phyloP scores from a whole-genome alignment of 2,329 filamentous ascomycete genomes.

The Neopestalotiopsis sp. region DNA sequence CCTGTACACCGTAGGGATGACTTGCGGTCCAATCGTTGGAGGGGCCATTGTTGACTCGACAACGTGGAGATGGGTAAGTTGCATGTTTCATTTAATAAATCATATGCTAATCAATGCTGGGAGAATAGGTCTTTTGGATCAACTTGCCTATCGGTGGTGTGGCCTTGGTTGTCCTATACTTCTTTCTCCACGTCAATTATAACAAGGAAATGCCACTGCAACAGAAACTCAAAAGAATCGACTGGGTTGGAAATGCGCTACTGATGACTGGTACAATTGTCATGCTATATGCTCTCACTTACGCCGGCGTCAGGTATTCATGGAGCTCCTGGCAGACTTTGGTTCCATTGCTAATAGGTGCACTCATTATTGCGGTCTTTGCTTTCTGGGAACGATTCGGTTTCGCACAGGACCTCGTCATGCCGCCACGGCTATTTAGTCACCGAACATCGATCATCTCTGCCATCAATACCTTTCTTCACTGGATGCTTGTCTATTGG shows the following conservation, averaged over 20 bases:
- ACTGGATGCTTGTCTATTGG: slow-evolving; percentile 42
- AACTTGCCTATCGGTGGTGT: slow-evolving; percentile 38
- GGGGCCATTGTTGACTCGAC: slow-evolving; percentile 23
- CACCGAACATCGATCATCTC: slow-evolving; percentile 45
- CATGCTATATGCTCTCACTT: slow-evolving; percentile 39
- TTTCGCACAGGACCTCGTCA: slow-evolving; percentile 32
- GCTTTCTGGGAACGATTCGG: background rate
- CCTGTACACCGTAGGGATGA: background rate
- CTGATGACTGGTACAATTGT: slow-evolving; percentile 30
- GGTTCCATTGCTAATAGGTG: slow-evolving; percentile 22
- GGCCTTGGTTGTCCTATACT: slow-evolving; percentile 30
- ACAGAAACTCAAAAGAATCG: slow-evolving; percentile 31
- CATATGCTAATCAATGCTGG: too few species aligned
- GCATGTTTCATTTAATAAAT: too few species aligned
- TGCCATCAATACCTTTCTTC: slow-evolving; percentile 42
- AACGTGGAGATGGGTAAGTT: slow-evolving; percentile 42
- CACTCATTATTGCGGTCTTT: slow-evolving; percentile 1
- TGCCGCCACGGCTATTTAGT: slow-evolving; percentile 47
- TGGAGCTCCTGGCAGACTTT: slow-evolving; percentile 26
- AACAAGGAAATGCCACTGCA: background rate
- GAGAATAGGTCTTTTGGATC: slow-evolving; percentile 39
- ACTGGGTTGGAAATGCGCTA: slow-evolving; percentile 42
- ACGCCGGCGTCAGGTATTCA: slow-evolving; percentile 22
- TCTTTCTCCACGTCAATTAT: slow-evolving; percentile 34
- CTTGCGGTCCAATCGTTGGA: background rate